These are phyloP conservation scores for Schizophyllum commune DNA, from an alignment of 1,284 basidiomycete species.

Conservation along the genomic window DNA sequence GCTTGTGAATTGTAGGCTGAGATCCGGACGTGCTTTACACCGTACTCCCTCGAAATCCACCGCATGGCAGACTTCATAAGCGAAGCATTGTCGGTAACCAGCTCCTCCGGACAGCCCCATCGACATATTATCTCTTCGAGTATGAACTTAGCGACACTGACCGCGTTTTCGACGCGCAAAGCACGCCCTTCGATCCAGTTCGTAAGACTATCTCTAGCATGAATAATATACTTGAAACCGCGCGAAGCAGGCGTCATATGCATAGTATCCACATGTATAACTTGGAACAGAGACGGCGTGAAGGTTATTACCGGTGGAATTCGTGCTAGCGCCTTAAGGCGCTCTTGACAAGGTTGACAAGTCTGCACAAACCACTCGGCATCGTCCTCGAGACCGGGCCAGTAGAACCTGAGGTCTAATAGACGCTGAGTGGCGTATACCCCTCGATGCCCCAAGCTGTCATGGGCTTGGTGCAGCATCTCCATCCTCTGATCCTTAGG, in stretches of 20 bases:
- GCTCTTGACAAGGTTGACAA: no score
- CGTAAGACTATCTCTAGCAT: conserved; percentile 15
- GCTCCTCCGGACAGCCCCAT: conserved; percentile 18
- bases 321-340: no score
- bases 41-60: conserved; percentile 21
- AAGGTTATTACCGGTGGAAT: no score
- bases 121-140: conserved; percentile 18
- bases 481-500: no score
- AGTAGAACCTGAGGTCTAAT: no score
- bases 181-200: conserved; percentile 16
- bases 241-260: conserved; percentile 16
- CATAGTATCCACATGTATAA: no score
- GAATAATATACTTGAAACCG: conserved; percentile 19
- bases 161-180: conserved; percentile 11
- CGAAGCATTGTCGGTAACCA: conserved; percentile 25
- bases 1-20: conserved; percentile 35
- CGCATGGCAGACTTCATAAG: conserved; percentile 25
- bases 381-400: no score
- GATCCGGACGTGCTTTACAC: conserved; percentile 31
- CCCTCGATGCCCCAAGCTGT: no score
- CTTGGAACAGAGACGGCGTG: no score
- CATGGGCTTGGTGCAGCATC: no score
- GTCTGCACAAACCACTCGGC: no score
- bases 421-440: no score
- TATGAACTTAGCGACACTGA: conserved; percentile 15